Evolutionary conservation across 495 filamentous ascomycete genomes (phyloP), one percentile per base, ranked within the genome.

Genomic region (Penicillium chermesinum): DNA sequence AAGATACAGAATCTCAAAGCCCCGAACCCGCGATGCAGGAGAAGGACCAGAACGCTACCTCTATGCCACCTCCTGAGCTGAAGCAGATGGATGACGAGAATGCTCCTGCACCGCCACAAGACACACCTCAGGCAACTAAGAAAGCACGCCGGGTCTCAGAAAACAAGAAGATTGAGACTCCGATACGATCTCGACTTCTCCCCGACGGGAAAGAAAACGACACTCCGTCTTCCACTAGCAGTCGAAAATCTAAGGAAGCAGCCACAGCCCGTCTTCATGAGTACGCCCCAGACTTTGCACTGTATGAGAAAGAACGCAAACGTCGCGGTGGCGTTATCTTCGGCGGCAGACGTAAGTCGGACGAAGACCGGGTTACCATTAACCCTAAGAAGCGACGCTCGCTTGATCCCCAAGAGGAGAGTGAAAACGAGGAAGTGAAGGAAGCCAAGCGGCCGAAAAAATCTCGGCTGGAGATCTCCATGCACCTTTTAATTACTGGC

Each of bases 251-350:
- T 7, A 96, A 96, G 59, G 84, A 86, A 2, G 81, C 83, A 49
- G 93, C 94, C 25, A 69, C 84, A 2, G 82, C 84, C 3, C 83
- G 77, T 43, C 69, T 97, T 2, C 88, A 93, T 42, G 77, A 82
- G 17, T 66, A 87, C 18, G 89, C 88, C 8, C 77, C 82, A 0
- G 93, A 96, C 64, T 87, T 96, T 53, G 84, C 83, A 7, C 70
- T 91, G 41, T 96, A 90, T 59, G 86, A 99, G 62, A 96, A 95
- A 58, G 93, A 99, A 65, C 89, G 74, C 72, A 95, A 93, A 71
- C 81, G 82, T 16, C 85, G 87, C 34, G 90, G 89, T n/a, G 83
- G 85, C 30, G 79, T 89, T 2, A 85, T 88, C 57, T 86, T 89
- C 43, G 90, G 89, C 20, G 81, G 83, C 8, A 63, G 77, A 49